A percentile compares a stretch with the other conserved stretches of the same genome.
phyloP scores from a whole-genome alignment of 1,284 basidiomycete species.

The Lentinula novae-zelandiae region DNA sequence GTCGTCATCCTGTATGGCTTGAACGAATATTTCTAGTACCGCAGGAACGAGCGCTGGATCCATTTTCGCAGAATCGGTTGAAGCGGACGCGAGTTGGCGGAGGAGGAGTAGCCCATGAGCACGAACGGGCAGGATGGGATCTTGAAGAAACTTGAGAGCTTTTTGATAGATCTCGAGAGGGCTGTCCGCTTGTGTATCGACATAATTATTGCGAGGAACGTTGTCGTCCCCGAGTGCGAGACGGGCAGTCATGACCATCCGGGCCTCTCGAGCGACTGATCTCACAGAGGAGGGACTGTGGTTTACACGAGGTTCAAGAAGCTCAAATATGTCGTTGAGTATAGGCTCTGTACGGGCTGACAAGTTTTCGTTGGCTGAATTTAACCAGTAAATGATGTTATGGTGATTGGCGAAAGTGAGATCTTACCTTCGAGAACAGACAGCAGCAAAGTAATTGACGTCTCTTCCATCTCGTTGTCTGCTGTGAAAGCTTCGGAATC shows the following conservation, averaged over 20 bases:
- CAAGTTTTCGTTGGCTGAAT: conserved; percentile 65
- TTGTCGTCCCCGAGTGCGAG: conserved; percentile 49
- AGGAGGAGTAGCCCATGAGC: conserved; percentile 88
- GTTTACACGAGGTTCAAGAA: conserved; percentile 57
- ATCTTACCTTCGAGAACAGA: conserved; percentile 77
- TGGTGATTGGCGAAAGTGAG: neutral
- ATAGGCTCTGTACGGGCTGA: conserved; percentile 58
- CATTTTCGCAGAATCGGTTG: conserved; percentile 27
- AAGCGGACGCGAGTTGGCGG: conserved; percentile 62
- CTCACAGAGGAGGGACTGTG: conserved; percentile 46
- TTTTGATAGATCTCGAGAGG: conserved; percentile 77
- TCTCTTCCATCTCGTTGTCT: conserved; percentile 68
- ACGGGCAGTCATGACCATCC: conserved; percentile 78
- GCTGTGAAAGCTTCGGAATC: conserved; percentile 34
- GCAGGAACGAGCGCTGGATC: conserved; percentile 72
- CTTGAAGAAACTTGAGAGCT: conserved; percentile 84
- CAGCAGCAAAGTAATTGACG: conserved; percentile 74
- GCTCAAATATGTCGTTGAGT: conserved; percentile 67
- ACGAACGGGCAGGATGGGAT: conserved; percentile 92
- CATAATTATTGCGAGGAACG: conserved; percentile 20
- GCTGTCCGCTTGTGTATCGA: conserved; percentile 32
- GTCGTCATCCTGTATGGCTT: conserved; percentile 87
- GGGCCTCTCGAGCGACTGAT: conserved; percentile 69
- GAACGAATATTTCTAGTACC: conserved; percentile 85
- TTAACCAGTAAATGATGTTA: neutral